These are phyloP conservation scores for Claviceps citrina DNA, from an alignment of 2,329 filamentous ascomycete species.

Conservation along the genomic window DNA sequence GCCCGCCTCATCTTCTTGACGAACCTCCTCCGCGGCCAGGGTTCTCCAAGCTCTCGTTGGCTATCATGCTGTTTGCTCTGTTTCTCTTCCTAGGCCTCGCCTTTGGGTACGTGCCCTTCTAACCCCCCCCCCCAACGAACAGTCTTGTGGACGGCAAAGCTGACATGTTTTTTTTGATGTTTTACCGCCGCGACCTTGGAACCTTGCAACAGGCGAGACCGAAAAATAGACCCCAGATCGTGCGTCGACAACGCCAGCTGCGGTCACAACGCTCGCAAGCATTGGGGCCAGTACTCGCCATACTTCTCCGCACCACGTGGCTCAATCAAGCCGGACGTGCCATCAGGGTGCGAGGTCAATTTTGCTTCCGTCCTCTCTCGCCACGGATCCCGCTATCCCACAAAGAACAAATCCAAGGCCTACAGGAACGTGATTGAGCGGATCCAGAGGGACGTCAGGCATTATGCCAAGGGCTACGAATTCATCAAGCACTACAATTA, in stretches of 20 bases:
- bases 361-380: constrained; percentile 72
- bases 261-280: constrained; percentile 42
- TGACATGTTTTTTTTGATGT: background rate
- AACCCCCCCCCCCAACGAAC: too few species aligned
- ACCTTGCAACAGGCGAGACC: constrained; percentile 4
- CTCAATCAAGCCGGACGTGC: constrained; percentile 41
- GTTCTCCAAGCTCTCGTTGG: constrained; percentile 8
- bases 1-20: background rate
- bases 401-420: constrained; percentile 43
- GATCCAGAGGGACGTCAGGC: constrained; percentile 42
- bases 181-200: too few species aligned
- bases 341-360: constrained; percentile 54
- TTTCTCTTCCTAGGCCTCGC: constrained; percentile 8
- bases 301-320: constrained; percentile 60
- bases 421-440: constrained; percentile 51
- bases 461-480: constrained; percentile 46
- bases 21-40: constrained; percentile 4
- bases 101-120: constrained; percentile 9
- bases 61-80: constrained; percentile 6
- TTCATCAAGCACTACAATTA: constrained; percentile 64
- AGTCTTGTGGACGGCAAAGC: too few species aligned
- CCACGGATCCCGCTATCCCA: constrained; percentile 75
- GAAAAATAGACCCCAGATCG: background rate
- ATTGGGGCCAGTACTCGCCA: constrained; percentile 80
- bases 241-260: constrained; percentile 25